These are phyloP conservation scores for Solanum pimpinellifolium DNA, from an alignment of 257 asterid genomes.

Conservation along the genomic window DNA sequence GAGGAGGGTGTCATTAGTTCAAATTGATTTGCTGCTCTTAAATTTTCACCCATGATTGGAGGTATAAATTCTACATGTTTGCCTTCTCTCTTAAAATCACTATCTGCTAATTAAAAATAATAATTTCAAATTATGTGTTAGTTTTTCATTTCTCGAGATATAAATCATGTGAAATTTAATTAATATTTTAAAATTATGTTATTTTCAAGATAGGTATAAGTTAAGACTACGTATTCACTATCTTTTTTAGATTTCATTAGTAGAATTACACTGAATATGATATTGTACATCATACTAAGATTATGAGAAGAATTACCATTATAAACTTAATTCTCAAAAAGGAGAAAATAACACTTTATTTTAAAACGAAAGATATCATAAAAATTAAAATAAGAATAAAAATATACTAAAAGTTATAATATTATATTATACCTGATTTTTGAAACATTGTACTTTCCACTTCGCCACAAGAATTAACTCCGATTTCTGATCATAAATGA, in stretches of 20 bases:
- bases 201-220: background rate
- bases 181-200: background rate
- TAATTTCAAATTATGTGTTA: background rate
- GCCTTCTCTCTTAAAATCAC: background rate
- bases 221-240: background rate
- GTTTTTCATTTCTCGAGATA: background rate
- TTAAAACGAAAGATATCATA: background rate
- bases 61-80: background rate
- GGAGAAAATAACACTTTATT: background rate
- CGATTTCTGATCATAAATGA: background rate
- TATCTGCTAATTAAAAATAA: background rate
- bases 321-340: background rate
- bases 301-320: background rate
- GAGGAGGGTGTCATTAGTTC: background rate
- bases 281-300: background rate
- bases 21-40: background rate
- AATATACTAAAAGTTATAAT: background rate
- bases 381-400: background rate
- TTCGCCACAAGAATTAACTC: background rate
- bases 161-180: background rate
- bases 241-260: background rate
- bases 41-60: background rate
- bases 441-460: background rate
- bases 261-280: background rate
- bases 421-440: background rate